Evolutionary conservation across 768 basidiomycete species (phyloP).

Genomic region (Trametes meyenii): DNA sequence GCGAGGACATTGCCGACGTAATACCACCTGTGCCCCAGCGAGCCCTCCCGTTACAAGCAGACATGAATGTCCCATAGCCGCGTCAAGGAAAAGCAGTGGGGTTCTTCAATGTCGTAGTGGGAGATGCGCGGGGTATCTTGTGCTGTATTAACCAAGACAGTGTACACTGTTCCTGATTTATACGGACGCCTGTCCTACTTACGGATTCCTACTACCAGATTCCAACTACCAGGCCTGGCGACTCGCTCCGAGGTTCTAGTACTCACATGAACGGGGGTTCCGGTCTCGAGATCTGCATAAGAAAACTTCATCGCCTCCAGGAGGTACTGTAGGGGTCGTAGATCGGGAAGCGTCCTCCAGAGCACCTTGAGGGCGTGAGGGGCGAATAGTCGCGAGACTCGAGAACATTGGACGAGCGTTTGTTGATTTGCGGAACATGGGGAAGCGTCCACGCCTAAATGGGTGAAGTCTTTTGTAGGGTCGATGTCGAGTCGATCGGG

Average conservation of each 20-base stretch:
- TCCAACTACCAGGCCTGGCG: background rate
- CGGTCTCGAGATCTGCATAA: background rate
- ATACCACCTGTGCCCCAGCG: no score
- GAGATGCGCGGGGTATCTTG: no score
- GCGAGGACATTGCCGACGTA: background rate
- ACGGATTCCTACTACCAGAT: background rate
- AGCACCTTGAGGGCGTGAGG: constrained; percentile 9
- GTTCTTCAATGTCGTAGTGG: no score
- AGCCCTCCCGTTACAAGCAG: no score
- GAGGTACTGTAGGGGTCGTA: background rate
- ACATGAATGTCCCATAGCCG: no score
- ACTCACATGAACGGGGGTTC: constrained; percentile 7
- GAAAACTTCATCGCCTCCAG: constrained; percentile 6
- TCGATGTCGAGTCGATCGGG: background rate
- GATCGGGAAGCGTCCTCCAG: constrained; percentile 8
- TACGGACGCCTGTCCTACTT: no score
- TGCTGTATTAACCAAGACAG: no score
- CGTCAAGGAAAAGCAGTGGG: no score
- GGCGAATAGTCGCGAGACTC: constrained; percentile 2
- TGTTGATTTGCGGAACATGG: constrained; percentile 1
- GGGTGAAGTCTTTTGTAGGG: background rate
- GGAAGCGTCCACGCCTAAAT: background rate
- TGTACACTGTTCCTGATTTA: no score
- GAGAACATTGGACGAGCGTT: constrained; percentile 1
- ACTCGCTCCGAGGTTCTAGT: background rate